Evolutionary conservation across 768 basidiomycete species (phyloP), one percentile per base, ranked within the genome.

Genomic region (Termitomyces titanicus): DNA sequence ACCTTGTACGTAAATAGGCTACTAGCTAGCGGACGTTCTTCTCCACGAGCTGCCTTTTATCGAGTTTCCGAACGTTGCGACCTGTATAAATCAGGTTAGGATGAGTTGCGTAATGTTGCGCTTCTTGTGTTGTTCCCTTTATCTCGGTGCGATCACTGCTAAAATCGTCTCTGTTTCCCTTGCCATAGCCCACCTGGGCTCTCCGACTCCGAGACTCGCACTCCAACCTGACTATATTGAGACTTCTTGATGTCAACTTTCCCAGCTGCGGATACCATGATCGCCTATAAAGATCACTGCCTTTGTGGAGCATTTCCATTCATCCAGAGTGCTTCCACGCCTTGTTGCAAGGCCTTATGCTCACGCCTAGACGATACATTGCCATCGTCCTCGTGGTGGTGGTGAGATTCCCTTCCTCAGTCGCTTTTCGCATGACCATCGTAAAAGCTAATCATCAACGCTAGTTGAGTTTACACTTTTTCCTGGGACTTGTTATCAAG

Each of bases 341-440:
- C 45, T 25, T 29, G 46, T 24, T 33, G 50, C 42, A 39, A 25
- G 54, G 18, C 43, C 50, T 53, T 67, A 80, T 83, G 77, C 78
- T 84, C 78, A 81, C 85, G 47, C 79, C 83, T 43, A 76, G 81
- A 72, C 80, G 85, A 62, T 82, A 84, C 55, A 68, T 88, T 47
- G 53, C 80, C 31, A 67, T 84, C 55, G 67, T 74, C 49, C 61
- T 83, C 34, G 71, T 69, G 55, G 63, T 76, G 46, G 71, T 84
- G 51, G 84, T 83, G 54, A 54, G 80, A 29, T 69, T n/a, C n/a
- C n/a, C n/a, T n/a, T n/a, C n/a, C n/a, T n/a, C n/a, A n/a, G 15
- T 53, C 13, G 7, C 46, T 29, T 33, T 13, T 33, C 20, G 15
- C n/a, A 27, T 31, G 15, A 17, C 10, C 20, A 43, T 22, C 33